Conservation (phyloP, 2,329 filamentous ascomycete genomes). For the Scedosporium minutisporum region DNA sequence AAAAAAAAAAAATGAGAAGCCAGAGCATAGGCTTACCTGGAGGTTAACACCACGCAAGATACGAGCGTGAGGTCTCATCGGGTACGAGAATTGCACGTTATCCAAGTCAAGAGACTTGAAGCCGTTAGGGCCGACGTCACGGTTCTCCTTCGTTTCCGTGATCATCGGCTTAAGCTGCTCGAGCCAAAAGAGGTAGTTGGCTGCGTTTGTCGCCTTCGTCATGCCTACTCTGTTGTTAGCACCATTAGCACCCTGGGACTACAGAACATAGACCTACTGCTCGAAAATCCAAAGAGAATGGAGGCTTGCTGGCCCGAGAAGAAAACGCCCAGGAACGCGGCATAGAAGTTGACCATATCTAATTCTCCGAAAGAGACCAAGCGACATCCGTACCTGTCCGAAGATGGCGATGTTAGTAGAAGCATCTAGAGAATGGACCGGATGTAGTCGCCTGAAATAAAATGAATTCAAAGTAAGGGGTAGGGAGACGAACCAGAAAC, state of each 20-base stretch:
- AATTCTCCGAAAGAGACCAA: constrained; percentile 36
- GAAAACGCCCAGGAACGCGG: constrained; percentile 39
- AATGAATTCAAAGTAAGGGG: constrained; percentile 7
- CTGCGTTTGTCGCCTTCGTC: constrained; percentile 36
- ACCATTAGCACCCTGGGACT: constrained; percentile 44
- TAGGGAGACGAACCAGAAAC: constrained; percentile 22
- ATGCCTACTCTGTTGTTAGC: constrained; percentile 32
- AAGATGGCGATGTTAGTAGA: background rate
- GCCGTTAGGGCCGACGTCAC: constrained; percentile 17
- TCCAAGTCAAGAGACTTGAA: constrained; percentile 30
- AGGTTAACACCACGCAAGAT: constrained; percentile 30
- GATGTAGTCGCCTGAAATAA: constrained; percentile 40
- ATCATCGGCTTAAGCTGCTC: constrained; percentile 16
- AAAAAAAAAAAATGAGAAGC: constrained; percentile 46
- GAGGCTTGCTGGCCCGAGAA: constrained; percentile 33
- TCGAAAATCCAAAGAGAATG: constrained; percentile 34
- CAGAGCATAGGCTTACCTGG: constrained; percentile 34
- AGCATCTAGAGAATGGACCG: constrained; percentile 30
- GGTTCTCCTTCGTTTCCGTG: constrained; percentile 7
- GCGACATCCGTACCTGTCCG: constrained; percentile 25
- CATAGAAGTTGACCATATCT: constrained; percentile 34
- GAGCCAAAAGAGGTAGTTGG: constrained; percentile 37
- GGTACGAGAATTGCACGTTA: constrained; percentile 49
- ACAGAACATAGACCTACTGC: constrained; percentile 19
- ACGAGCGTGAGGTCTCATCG: constrained; percentile 25